A percentile compares a stretch with the other conserved stretches of the same genome.
Evolutionary conservation across 2,329 filamentous ascomycete genomes (phyloP).

Genomic region (Calonectria henricotiae): DNA sequence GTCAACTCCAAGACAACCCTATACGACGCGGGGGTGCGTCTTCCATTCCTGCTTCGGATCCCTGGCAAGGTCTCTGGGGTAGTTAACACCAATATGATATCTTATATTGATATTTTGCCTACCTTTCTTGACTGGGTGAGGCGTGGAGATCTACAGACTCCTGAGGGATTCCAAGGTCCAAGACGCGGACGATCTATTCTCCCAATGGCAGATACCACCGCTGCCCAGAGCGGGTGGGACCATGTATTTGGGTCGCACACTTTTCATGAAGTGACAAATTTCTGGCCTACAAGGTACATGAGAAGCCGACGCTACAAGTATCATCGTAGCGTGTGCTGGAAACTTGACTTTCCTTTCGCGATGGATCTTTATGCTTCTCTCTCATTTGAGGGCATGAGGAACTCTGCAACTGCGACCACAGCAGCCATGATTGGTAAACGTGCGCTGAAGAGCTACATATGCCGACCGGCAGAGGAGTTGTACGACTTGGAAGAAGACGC

Average conservation of each 20-base stretch:
- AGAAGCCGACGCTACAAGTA: constrained; percentile 65
- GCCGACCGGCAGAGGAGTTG: constrained; percentile 63
- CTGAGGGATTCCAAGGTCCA: constrained; percentile 32
- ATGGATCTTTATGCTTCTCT: constrained; percentile 64
- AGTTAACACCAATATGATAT: constrained; percentile 63
- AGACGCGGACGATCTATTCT: constrained; percentile 60
- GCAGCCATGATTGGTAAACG: constrained; percentile 58
- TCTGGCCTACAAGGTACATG: constrained; percentile 67
- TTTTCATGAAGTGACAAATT: constrained; percentile 68
- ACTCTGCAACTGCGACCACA: constrained; percentile 45
- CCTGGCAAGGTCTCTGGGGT: constrained; percentile 53
- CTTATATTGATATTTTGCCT: constrained; percentile 65
- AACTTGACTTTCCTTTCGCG: constrained; percentile 67
- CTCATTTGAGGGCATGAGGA: constrained; percentile 64
- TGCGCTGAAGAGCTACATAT: constrained; percentile 62
- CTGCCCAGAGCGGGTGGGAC: constrained; percentile 48
- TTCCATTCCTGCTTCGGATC: constrained; percentile 62
- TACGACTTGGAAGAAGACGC: constrained; percentile 66
- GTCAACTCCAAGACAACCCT: constrained; percentile 69
- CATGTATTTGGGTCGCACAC: constrained; percentile 68
- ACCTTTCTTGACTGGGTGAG: constrained; percentile 63
- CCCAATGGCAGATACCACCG: constrained; percentile 52
- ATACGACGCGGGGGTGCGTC: constrained; percentile 64
- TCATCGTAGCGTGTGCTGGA: constrained; percentile 67
- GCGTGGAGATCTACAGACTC: constrained; percentile 35